Evolutionary conservation across 352 stramenopile species (phyloP).

Genomic region (Phytophthora pluvialis): DNA sequence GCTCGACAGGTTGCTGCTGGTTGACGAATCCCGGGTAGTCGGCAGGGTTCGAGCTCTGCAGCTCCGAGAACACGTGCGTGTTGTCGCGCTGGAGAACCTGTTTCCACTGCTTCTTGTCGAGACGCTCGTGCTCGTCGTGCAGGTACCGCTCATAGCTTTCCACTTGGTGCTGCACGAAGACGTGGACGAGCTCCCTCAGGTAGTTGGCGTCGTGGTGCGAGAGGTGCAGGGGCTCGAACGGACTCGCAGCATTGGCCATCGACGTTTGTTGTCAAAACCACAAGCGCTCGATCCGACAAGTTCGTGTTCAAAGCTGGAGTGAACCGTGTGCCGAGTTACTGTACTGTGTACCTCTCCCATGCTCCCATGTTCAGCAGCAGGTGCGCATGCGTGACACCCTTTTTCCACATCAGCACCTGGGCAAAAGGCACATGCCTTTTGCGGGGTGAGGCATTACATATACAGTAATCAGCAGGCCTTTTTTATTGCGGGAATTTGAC

Average conservation of each 20-base stretch:
- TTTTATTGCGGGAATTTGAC: no score
- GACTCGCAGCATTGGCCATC: constrained; percentile 29
- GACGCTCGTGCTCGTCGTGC: constrained; percentile 27
- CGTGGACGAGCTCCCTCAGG: constrained; percentile 37
- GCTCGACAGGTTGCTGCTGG: constrained; percentile 16
- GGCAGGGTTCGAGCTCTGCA: background rate
- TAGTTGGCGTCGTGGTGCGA: constrained; percentile 28
- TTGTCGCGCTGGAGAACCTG: constrained; percentile 34
- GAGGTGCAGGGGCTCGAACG: constrained; percentile 37
- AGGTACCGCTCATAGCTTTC: constrained; percentile 38
- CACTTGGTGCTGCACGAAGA: constrained; percentile 39
- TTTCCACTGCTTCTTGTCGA: constrained; percentile 43
- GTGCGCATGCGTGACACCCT: constrained; percentile 10
- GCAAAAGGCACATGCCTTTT: no score
- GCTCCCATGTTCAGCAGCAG: constrained; percentile 5
- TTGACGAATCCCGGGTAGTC: constrained; percentile 15
- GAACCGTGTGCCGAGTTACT: background rate
- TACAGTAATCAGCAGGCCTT: no score
- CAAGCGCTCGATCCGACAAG: background rate
- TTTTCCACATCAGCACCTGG: constrained; percentile 24
- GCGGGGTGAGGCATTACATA: no score
- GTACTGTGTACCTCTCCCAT: background rate
- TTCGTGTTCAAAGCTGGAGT: constrained; percentile 21
- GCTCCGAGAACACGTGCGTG: constrained; percentile 39
- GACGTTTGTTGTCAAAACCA: background rate